Evolutionary conservation across 345 rosid species (phyloP), one percentile per base, ranked within the genome.

Genomic region (Passiflora organensis): DNA sequence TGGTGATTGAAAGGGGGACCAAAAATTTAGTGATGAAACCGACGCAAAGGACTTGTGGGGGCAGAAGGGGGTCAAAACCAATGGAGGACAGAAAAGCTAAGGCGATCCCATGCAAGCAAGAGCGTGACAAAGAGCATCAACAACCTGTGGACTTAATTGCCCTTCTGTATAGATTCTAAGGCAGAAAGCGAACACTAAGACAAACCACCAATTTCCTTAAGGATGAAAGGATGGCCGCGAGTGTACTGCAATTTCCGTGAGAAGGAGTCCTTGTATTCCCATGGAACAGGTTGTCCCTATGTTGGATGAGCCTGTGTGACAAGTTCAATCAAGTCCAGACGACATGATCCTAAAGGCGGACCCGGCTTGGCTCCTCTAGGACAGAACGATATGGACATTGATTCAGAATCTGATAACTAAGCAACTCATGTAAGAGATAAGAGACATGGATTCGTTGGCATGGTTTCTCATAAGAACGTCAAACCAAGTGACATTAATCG

Each of bases 321-420:
- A 70, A 21, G 52, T 57, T 57, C 42, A 39, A 32, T 42, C 48
- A 42, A 48, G 67, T 57, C 51, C 55, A 53, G 37, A 51, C 56
- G 32, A 51, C 60, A 37, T 11, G 47, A 53, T 43, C 56, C 56
- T 42, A 34, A 10, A 13, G 51, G 77, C 63, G 81, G 81, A 69
- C 84, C 74, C 17, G 52, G 52, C 53, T 37, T 44, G 74, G 59
- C 41, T 55, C 72, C 69, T 58, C 58, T 34, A 34, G 49, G 44
- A 55, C 46, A 42, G 59, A 66, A 58, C 20, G 25, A 48, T 60
- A 42, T 5, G 21, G 23, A 44, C 21, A 32, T 55, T 58, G 79
- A 76, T 71, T 13, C 48, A 34, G 75, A 76, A 79, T 12, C 14
- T 48, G 70, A 66, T 74, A 55, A 63, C 67, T 60, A 48, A 28